Percentiles rank a stretch among this genome's conserved stretches.
Conservation (phyloP, 1,284 basidiomycete genomes). For the Pyrrhoderma lamaoense region DNA sequence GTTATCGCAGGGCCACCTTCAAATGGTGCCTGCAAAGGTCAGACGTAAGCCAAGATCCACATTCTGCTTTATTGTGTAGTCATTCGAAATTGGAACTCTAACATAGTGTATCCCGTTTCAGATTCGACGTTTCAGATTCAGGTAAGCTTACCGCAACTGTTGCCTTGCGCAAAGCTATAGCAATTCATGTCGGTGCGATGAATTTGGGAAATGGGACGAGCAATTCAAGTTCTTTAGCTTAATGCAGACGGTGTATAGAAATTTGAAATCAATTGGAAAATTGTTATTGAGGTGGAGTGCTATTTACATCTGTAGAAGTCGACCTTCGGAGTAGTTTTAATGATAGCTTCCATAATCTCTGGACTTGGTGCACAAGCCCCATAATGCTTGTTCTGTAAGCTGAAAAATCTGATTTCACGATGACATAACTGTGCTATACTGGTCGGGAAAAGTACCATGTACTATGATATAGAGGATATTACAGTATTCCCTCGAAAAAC, state of each 20-base stretch:
- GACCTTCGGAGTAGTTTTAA: too few relatives aligned
- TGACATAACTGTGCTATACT: too few relatives aligned
- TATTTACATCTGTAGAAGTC: too few relatives aligned
- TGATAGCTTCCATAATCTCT: too few relatives aligned
- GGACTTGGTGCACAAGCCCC: too few relatives aligned
- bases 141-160: conserved; percentile 49
- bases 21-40: conserved; percentile 40
- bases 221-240: not conserved
- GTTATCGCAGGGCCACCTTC: conserved; percentile 41
- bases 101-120: conserved; percentile 22
- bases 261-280: too few relatives aligned
- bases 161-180: conserved; percentile 46
- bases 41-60: conserved; percentile 32
- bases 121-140: conserved; percentile 39
- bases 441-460: too few relatives aligned
- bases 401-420: too few relatives aligned
- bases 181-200: conserved; percentile 45
- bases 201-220: conserved; percentile 17
- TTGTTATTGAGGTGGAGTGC: too few relatives aligned
- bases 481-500: not conserved
- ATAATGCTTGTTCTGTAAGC: too few relatives aligned
- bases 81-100: not conserved
- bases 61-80: not conserved
- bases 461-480: too few relatives aligned
- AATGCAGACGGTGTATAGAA: too few relatives aligned